Percentiles rank a stretch among this genome's conserved stretches.
These are phyloP conservation scores for Pseudocercospora crystallina DNA, from an alignment of 2,329 filamentous ascomycete genomes.

Conservation along the genomic window DNA sequence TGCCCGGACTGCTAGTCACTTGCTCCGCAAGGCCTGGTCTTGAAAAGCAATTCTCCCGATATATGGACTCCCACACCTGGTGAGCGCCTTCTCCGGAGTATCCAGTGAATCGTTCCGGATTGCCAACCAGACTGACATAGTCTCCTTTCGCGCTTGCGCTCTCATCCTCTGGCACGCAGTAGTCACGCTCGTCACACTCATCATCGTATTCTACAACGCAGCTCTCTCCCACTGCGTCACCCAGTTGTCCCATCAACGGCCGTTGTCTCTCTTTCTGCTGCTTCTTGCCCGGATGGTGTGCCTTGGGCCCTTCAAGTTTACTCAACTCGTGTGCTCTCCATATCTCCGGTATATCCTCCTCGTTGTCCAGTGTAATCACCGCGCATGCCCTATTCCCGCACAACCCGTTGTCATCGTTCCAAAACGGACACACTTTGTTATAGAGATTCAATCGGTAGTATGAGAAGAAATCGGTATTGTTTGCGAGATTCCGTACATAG, in stretches of 20 bases:
- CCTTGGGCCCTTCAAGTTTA: conserved; percentile 86
- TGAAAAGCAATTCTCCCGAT: conserved; percentile 93
- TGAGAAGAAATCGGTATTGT: conserved; percentile 93
- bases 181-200: conserved; percentile 94
- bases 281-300: conserved; percentile 78
- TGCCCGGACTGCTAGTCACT: conserved; percentile 21
- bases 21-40: conserved; percentile 34
- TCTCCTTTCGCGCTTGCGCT: conserved; percentile 82
- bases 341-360: conserved; percentile 86
- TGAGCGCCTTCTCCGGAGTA: conserved; percentile 81
- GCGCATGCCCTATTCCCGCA: conserved; percentile 97
- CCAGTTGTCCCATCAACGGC: conserved; percentile 78
- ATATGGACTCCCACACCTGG: conserved; percentile 95
- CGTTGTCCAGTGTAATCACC: conserved; percentile 90
- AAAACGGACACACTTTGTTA: conserved; percentile 93
- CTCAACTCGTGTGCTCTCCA: conserved; percentile 92
- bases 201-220: conserved; percentile 98
- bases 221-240: conserved; percentile 86
- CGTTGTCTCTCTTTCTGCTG: conserved; percentile 69
- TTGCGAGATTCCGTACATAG: conserved; percentile 75
- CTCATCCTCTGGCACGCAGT: conserved; percentile 95
- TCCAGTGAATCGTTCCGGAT: conserved; percentile 93
- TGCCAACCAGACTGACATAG: conserved; percentile 91
- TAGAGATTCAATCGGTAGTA: conserved; percentile 95
- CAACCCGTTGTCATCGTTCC: conserved; percentile 88